Conservation (phyloP, 176 grass and related monocot species). For the Canna indica region DNA sequence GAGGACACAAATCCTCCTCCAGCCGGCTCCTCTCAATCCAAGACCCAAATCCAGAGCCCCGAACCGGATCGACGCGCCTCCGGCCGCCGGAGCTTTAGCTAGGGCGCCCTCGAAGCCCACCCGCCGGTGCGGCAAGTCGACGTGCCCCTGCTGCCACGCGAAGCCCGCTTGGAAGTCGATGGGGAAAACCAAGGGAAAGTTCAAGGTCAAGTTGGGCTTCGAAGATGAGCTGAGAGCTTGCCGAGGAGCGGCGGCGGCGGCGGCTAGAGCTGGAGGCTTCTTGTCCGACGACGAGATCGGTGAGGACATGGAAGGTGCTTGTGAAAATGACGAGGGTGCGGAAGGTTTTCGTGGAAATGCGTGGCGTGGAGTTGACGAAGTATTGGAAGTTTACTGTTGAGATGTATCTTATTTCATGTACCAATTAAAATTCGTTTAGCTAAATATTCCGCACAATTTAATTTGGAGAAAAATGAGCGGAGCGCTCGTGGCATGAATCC, state of each 20-base stretch:
- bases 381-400: too few species aligned
- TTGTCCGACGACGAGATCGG: too few species aligned
- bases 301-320: too few species aligned
- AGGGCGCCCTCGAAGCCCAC: conserved; percentile 25
- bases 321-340: too few species aligned
- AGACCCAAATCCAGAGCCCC: not conserved
- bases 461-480: too few species aligned
- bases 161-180: conserved; percentile 7
- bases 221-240: not conserved
- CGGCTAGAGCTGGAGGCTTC: too few species aligned
- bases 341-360: too few species aligned
- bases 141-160: conserved; percentile 13
- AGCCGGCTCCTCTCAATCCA: not conserved
- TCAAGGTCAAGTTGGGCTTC: not conserved
- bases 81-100: conserved; percentile 9
- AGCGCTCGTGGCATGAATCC: too few species aligned
- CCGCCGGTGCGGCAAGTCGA: conserved; percentile 6
- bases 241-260: not conserved
- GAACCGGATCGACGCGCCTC: not conserved
- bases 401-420: too few species aligned
- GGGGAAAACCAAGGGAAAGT: not conserved
- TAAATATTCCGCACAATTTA: too few species aligned
- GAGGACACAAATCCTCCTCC: not conserved
- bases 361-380: too few species aligned
- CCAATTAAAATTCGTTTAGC: too few species aligned